Evolutionary conservation across 1,284 basidiomycete species (phyloP).

Genomic region (Mycosarcoma mackinlayi): DNA sequence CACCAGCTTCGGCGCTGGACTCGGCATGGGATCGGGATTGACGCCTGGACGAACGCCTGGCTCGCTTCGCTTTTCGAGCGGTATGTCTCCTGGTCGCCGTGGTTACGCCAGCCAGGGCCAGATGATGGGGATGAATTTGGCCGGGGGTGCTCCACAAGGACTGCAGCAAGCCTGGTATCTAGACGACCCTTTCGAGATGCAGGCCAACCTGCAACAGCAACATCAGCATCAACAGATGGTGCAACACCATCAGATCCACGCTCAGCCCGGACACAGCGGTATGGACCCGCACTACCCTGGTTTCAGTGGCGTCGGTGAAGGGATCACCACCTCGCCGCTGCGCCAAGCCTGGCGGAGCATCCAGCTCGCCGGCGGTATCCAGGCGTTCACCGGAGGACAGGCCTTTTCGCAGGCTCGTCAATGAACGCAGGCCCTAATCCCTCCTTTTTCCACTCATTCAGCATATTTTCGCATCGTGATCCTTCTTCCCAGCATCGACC

Average conservation of each 20-base stretch:
- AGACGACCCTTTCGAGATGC: constrained; percentile 48
- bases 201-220: constrained; percentile 38
- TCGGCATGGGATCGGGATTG: constrained; percentile 44
- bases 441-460: not conserved
- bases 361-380: constrained; percentile 46
- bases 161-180: constrained; percentile 42
- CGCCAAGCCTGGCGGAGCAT: constrained; percentile 50
- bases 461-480: not conserved
- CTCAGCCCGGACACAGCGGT: constrained; percentile 15
- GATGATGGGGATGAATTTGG: constrained; percentile 38
- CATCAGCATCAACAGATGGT: constrained; percentile 38
- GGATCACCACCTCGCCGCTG: constrained; percentile 27
- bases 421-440: constrained; percentile 3
- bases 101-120: constrained; percentile 20
- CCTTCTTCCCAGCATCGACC: no score
- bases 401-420: constrained; percentile 28
- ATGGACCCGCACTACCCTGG: constrained; percentile 18
- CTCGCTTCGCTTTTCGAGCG: constrained; percentile 37
- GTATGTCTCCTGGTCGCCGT: constrained; percentile 42
- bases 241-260: constrained; percentile 19
- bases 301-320: constrained; percentile 12
- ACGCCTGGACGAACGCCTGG: constrained; percentile 39
- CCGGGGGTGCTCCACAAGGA: constrained; percentile 22
- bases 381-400: constrained; percentile 37
- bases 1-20: constrained; percentile 32